Evolutionary conservation across 345 rosid genomes (phyloP).

Genomic region (Rubroshorea leprosula): DNA sequence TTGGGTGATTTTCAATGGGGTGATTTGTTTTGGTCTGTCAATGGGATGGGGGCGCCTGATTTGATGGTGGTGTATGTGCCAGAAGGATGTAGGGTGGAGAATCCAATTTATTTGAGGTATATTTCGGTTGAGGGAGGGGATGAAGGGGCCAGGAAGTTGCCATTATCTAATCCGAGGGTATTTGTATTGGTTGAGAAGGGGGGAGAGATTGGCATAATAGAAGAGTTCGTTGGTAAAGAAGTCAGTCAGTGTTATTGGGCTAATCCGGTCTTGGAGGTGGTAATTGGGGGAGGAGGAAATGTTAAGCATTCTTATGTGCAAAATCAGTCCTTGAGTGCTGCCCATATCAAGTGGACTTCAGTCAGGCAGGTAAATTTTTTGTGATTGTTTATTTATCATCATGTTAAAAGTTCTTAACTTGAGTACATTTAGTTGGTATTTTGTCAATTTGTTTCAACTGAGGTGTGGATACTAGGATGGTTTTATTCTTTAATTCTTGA

Average conservation of each 20-base stretch:
- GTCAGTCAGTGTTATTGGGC: constrained; percentile 67
- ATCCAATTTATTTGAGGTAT: constrained; percentile 67
- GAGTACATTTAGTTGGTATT: background rate
- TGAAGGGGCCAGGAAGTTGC: constrained; percentile 44
- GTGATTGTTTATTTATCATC: constrained; percentile 4
- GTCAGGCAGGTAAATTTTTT: constrained; percentile 59
- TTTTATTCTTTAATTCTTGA: no score
- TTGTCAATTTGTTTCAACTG: background rate
- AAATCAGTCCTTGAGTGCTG: constrained; percentile 64
- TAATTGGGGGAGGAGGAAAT: constrained; percentile 51
- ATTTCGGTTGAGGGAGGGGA: constrained; percentile 58
- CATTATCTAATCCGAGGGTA: constrained; percentile 85
- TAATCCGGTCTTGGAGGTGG: constrained; percentile 69
- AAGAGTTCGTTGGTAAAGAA: constrained; percentile 59
- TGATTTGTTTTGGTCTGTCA: constrained; percentile 86
- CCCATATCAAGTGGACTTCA: constrained; percentile 86
- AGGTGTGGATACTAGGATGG: no score
- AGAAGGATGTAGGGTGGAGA: constrained; percentile 59
- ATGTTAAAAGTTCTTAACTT: background rate
- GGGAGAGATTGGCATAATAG: constrained; percentile 72
- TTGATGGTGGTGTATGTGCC: constrained; percentile 80
- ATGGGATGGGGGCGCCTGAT: constrained; percentile 91
- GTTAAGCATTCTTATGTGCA: constrained; percentile 81
- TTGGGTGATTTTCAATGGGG: constrained; percentile 58
- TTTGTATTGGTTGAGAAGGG: constrained; percentile 71